Evolutionary conservation across 352 stramenopile genomes (phyloP).

Genomic region (Pythium brassicae): DNA sequence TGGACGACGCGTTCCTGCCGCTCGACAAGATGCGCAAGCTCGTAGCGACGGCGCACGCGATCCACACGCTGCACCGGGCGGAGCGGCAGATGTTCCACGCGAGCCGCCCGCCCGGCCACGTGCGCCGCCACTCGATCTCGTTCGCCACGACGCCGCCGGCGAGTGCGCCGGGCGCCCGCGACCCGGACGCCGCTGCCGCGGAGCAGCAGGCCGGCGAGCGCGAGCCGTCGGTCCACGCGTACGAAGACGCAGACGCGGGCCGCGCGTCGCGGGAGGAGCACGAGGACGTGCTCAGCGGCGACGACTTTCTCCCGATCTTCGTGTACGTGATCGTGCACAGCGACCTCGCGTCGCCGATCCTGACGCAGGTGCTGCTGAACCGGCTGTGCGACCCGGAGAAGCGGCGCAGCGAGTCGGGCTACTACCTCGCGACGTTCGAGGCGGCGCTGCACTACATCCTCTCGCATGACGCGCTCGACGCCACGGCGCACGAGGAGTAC

Average conservation of each 20-base stretch:
- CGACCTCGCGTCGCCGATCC: constrained; percentile 65
- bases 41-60: constrained; percentile 60
- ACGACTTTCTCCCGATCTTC: constrained; percentile 87
- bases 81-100: constrained; percentile 48
- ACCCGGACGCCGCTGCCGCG: neutral
- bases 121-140: constrained; percentile 36
- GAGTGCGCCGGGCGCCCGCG: neutral
- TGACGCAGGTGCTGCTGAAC: constrained; percentile 80
- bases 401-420: constrained; percentile 80
- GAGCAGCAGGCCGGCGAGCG: neutral
- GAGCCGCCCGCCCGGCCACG: constrained; percentile 22
- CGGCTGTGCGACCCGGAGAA: constrained; percentile 82
- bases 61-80: constrained; percentile 64
- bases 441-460: constrained; percentile 78
- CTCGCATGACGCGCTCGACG: constrained; percentile 39
- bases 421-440: constrained; percentile 84
- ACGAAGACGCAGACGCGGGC: constrained; percentile 4
- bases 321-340: constrained; percentile 88
- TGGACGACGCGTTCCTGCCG: constrained; percentile 77
- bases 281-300: constrained; percentile 74
- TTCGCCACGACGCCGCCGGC: constrained; percentile 12
- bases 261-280: constrained; percentile 16
- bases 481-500: constrained; percentile 2
- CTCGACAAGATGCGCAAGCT: constrained; percentile 84
- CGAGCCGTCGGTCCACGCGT: constrained; percentile 10